Evolutionary conservation across 495 filamentous ascomycete species (phyloP).

Genomic region (Tuber magnatum): DNA sequence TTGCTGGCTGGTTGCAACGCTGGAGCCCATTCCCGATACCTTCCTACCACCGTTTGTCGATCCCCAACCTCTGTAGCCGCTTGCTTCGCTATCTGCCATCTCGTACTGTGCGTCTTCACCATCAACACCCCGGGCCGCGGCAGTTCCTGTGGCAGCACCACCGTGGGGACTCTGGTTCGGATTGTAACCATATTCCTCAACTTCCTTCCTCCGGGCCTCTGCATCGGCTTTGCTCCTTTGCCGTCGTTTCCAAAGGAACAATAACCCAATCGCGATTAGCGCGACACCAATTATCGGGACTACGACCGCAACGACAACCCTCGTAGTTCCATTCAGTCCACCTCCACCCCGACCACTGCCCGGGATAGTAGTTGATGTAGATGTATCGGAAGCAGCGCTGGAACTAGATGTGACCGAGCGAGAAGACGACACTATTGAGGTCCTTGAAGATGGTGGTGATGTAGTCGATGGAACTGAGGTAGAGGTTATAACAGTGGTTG

Average conservation of each 20-base stretch:
- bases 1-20: slow-evolving; percentile 51
- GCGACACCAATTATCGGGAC: slow-evolving; percentile 87
- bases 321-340: slow-evolving; percentile 57
- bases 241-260: slow-evolving; percentile 80
- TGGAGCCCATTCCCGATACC: slow-evolving; percentile 78
- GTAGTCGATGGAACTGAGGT: neutral
- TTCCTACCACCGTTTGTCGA: slow-evolving; percentile 69
- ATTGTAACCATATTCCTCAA: slow-evolving; percentile 94
- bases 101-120: slow-evolving; percentile 52
- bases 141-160: slow-evolving; percentile 51
- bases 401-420: neutral
- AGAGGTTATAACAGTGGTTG: slow-evolving; percentile 11
- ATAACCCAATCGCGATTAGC: slow-evolving; percentile 62
- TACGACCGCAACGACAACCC: slow-evolving; percentile 86
- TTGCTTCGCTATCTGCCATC: slow-evolving; percentile 58
- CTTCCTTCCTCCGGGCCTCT: slow-evolving; percentile 83
- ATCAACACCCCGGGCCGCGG: slow-evolving; percentile 46
- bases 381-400: slow-evolving; percentile 8
- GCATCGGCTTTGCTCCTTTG: slow-evolving; percentile 77
- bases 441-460: neutral
- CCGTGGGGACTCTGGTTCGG: slow-evolving; percentile 86
- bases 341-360: slow-evolving; percentile 34
- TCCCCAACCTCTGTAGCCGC: slow-evolving; percentile 93
- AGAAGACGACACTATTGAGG: neutral
- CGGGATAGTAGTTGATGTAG: slow-evolving; percentile 14